phyloP scores from a whole-genome alignment of 345 rosid genomes.

The Combretum micranthum region DNA sequence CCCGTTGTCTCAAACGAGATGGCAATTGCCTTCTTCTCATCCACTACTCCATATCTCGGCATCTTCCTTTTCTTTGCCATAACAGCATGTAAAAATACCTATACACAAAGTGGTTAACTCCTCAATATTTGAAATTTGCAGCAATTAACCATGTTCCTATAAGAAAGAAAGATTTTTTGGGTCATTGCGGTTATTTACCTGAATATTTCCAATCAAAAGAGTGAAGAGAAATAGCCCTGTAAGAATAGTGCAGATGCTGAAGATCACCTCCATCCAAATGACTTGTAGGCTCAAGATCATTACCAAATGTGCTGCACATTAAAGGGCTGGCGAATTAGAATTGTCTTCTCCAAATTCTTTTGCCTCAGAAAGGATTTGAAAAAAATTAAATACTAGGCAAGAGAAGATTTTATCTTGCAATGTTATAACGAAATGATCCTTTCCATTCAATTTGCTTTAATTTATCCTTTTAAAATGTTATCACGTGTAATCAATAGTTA shows the following conservation, averaged over 20 bases:
- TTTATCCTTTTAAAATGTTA: too few relatives aligned
- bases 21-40: conserved; percentile 90
- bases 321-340: not conserved
- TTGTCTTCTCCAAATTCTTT: too few relatives aligned
- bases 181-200: conserved; percentile 27
- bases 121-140: not conserved
- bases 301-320: conserved; percentile 67
- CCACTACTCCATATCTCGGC: conserved; percentile 91
- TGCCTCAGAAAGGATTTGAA: not conserved
- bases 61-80: conserved; percentile 71
- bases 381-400: not conserved
- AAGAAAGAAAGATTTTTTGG: too few relatives aligned
- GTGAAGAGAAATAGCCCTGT: conserved; percentile 82
- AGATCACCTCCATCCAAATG: conserved; percentile 65
- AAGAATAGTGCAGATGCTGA: conserved; percentile 71
- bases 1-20: conserved; percentile 62
- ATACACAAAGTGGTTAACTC: not conserved
- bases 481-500: too few relatives aligned
- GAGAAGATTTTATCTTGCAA: too few relatives aligned
- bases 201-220: conserved; percentile 74
- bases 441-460: too few relatives aligned
- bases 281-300: conserved; percentile 78
- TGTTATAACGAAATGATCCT: too few relatives aligned
- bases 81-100: conserved; percentile 72
- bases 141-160: not conserved